These are phyloP conservation scores for Neopestalotiopsis sp. DNA, from an alignment of 2,329 filamentous ascomycete genomes.

Conservation along the genomic window DNA sequence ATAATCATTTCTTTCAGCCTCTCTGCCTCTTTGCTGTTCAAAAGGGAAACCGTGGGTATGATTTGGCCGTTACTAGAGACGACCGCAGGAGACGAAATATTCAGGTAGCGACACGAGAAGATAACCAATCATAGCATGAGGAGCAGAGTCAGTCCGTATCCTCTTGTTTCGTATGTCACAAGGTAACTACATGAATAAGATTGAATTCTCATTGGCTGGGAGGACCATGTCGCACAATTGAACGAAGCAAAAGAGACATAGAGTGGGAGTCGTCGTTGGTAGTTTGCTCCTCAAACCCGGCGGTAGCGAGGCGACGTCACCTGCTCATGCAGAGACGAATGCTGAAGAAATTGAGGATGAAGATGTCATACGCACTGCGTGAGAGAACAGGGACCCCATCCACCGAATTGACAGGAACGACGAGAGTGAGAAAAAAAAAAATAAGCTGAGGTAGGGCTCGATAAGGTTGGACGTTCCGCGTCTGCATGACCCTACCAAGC, in stretches of 20 bases:
- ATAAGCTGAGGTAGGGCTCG: not conserved
- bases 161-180: slow-evolving; percentile 1
- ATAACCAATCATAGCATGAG: not conserved
- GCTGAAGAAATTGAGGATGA: slow-evolving; percentile 21
- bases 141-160: not conserved
- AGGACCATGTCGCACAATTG: not conserved
- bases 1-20: not conserved
- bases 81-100: not conserved
- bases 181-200: not conserved
- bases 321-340: slow-evolving; percentile 3
- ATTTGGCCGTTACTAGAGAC: not conserved
- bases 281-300: not conserved
- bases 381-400: slow-evolving; percentile 15
- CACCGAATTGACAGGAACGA: not conserved
- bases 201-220: not conserved
- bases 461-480: slow-evolving; percentile 18
- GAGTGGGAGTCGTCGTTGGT: not conserved
- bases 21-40: not conserved
- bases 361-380: slow-evolving; percentile 17
- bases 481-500: slow-evolving; percentile 15
- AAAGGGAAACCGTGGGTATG: not conserved
- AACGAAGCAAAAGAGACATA: not conserved
- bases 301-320: slow-evolving; percentile 3
- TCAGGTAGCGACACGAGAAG: not conserved
- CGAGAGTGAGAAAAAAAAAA: not conserved